Percentiles rank a stretch among this genome's conserved stretches.
phyloP scores from a whole-genome alignment of 2,329 filamentous ascomycete species.

The Reticulascus tulasneorum region DNA sequence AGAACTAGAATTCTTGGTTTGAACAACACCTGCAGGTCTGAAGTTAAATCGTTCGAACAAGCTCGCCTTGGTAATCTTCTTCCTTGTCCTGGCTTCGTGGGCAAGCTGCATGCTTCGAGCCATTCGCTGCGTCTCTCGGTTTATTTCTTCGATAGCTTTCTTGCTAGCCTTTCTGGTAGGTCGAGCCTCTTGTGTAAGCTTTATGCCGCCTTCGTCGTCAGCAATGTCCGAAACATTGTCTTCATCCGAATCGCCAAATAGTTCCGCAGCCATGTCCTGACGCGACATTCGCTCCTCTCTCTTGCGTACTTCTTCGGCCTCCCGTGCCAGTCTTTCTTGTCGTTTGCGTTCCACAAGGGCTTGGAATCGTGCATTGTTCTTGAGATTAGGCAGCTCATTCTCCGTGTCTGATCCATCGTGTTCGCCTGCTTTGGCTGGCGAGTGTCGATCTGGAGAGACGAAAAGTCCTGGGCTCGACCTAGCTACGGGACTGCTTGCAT shows the following conservation, averaged over 20 bases:
- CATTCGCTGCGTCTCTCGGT: conserved; percentile 88
- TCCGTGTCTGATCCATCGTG: conserved; percentile 38
- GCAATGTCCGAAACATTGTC: conserved; percentile 54
- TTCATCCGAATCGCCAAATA: conserved; percentile 40
- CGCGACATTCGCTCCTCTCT: conserved; percentile 37
- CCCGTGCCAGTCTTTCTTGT: conserved; percentile 63
- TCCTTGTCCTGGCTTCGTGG: conserved; percentile 85
- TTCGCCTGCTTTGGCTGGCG: conserved; percentile 21
- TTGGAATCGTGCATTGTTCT: conserved; percentile 61
- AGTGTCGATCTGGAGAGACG: conserved; percentile 44
- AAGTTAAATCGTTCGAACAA: conserved; percentile 84
- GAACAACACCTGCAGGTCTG: conserved; percentile 32
- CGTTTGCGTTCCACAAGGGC: conserved; percentile 72
- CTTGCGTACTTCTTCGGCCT: conserved; percentile 54
- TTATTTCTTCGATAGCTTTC: conserved; percentile 93
- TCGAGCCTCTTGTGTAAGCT: conserved; percentile 64
- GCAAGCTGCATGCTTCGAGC: conserved; percentile 85
- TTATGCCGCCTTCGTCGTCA: conserved; percentile 60
- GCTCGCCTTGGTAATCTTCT: conserved; percentile 80
- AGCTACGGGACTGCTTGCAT: conserved; percentile 22
- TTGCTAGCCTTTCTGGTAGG: conserved; percentile 85
- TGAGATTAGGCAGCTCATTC: conserved; percentile 40
- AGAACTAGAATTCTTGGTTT: conserved; percentile 46
- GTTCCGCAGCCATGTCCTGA: conserved; percentile 31
- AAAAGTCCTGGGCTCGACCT: conserved; percentile 46